Conservation (phyloP, 495 filamentous ascomycete genomes). For the Xylaria longipes region DNA sequence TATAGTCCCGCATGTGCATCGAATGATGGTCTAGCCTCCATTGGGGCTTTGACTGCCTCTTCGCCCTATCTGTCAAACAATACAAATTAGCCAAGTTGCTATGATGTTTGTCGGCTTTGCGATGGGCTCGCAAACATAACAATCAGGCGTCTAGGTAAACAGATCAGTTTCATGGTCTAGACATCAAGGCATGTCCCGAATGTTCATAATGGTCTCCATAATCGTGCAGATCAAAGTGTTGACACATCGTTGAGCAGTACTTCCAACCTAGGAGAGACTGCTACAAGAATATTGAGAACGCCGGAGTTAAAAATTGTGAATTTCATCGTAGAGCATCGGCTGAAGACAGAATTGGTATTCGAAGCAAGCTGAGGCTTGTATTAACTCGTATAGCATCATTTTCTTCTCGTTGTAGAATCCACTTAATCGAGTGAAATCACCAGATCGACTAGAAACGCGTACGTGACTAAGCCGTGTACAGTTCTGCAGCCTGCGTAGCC, state of each 20-base stretch:
- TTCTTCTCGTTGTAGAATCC: constrained; percentile 18
- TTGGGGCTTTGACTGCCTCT: background rate
- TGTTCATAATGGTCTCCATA: background rate
- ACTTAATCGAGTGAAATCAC: constrained; percentile 24
- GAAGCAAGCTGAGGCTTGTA: constrained; percentile 27
- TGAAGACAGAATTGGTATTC: constrained; percentile 11
- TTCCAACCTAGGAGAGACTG: background rate
- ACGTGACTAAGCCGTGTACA: constrained; percentile 20
- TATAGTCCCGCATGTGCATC: background rate
- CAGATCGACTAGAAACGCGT: constrained; percentile 18
- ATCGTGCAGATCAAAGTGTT: background rate
- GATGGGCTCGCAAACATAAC: background rate
- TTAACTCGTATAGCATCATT: constrained; percentile 29
- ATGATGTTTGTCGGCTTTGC: background rate
- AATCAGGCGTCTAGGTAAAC: background rate
- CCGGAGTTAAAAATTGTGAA: background rate
- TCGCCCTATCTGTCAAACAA: background rate
- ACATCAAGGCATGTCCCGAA: background rate
- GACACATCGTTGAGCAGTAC: background rate
- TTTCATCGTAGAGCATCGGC: constrained; percentile 19
- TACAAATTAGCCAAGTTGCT: background rate
- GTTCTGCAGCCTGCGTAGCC: constrained; percentile 19
- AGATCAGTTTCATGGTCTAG: background rate
- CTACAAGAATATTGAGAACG: background rate
- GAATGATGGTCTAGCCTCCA: background rate